These are phyloP conservation scores for Phaseolus lunatus DNA, from an alignment of 306 rosid genomes.

Conservation along the genomic window DNA sequence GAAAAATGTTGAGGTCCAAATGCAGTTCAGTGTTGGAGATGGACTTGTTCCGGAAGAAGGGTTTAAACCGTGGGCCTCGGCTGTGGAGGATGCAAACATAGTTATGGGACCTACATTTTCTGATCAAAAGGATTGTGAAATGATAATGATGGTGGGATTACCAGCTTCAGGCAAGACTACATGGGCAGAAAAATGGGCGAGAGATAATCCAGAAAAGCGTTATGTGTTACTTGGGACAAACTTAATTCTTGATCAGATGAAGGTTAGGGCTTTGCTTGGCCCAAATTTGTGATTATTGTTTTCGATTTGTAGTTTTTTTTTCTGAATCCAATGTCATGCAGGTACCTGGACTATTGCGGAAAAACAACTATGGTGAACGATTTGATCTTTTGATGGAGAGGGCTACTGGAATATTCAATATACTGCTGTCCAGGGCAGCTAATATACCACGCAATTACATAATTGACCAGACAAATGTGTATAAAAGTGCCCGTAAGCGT, in stretches of 20 bases:
- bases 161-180: conserved; percentile 75
- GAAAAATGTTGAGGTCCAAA: conserved; percentile 61
- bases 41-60: conserved; percentile 60
- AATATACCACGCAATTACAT: no score
- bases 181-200: conserved; percentile 69
- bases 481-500: conserved; percentile 63
- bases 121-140: conserved; percentile 56
- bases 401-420: no score
- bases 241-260: no score
- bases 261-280: no score
- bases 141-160: conserved; percentile 68
- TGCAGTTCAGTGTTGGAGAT: conserved; percentile 70
- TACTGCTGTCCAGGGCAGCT: no score
- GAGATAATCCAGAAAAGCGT: conserved; percentile 62
- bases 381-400: no score
- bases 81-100: conserved; percentile 53
- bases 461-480: conserved; percentile 69
- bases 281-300: no score
- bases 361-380: no score
- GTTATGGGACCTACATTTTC: conserved; percentile 53
- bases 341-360: no score
- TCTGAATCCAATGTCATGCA: no score
- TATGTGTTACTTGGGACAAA: conserved; percentile 31
- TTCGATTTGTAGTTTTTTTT: no score
- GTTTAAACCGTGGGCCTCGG: conserved; percentile 61